Base-by-base conservation (phyloP, 768 basidiomycete genomes). In the Trametes gibbosa region DNA sequence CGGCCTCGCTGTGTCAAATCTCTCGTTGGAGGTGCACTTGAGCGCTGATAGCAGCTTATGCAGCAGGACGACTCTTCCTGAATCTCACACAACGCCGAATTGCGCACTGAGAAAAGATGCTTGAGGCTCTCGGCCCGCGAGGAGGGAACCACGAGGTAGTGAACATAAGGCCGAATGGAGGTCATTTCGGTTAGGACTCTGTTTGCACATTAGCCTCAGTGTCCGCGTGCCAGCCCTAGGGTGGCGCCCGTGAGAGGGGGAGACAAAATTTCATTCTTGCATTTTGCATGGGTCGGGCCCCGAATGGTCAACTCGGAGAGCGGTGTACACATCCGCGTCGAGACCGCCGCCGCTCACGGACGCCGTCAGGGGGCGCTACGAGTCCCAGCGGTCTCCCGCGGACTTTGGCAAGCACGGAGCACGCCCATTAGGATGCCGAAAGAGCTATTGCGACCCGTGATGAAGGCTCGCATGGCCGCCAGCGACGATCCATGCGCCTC, bases 141-240 rank as follows among this genome's bases (percentile, higher is more conserved):
- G 6, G 17, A 39, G 5, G 10, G 17, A 39, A 39, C 37, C 37
- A 39, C 17, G 37, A 10, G 43, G 43, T 12, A 23, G 21, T 45
- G 43, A 45, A 45, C 24, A 21, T 10, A 5, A 45, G 21, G 43
- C 13, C 43, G 24, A 6, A 24, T 24, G 43, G 23, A 24, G 43
- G 21, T 10, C 21, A 24, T 32, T 32, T 32, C 21, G 21, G 19
- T 39, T 37, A 50, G 35, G 34, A 19, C 50, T 16, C 46, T 29
- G 25, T 50, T 50, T 50, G 37, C 50, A 35, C 50, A 50, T 50
- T 50, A 50, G 50, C 50, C 50, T 50, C 23, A 34, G 50, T 17
- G 34, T n/a, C 34, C 29, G 5, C 10, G 34, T 27, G 37, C 50
- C 34, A 24, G 19, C 12, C 29, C 10, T 5, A 19, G 19, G 23